These are phyloP conservation scores for Gastrolobium villosum DNA, from an alignment of 306 rosid genomes.

Conservation along the genomic window DNA sequence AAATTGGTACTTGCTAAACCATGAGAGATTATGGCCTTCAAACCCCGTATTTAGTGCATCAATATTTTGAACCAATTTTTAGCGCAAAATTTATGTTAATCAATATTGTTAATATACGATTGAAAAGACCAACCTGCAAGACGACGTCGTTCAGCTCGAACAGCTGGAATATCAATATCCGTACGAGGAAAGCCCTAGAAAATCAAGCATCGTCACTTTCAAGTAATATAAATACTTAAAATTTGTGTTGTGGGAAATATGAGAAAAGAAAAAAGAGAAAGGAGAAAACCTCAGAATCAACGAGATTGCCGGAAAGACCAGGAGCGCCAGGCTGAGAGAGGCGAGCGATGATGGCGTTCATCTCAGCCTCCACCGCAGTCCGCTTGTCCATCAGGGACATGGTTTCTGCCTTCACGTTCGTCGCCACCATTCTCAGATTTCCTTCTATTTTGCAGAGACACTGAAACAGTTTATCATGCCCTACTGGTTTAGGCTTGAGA, in stretches of 20 bases:
- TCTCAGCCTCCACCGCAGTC: conserved; percentile 71
- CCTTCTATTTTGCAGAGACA: neutral
- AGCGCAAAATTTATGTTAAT: neutral
- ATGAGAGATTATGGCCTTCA: neutral
- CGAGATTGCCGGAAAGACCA: conserved; percentile 80
- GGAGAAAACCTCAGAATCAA: conserved; percentile 71
- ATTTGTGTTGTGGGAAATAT: neutral
- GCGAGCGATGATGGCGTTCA: conserved; percentile 76
- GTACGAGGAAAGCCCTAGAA: conserved; percentile 91
- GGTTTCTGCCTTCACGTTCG: conserved; percentile 84
- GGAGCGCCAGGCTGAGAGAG: conserved; percentile 88
- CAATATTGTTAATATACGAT: neutral
- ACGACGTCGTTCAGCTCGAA: conserved; percentile 78
- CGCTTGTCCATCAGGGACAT: conserved; percentile 79
- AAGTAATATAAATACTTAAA: neutral
- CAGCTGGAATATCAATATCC: conserved; percentile 77
- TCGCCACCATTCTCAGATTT: conserved; percentile 67
- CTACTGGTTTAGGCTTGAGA: no score
- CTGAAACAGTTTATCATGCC: no score
- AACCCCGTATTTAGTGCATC: neutral
- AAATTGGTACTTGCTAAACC: neutral
- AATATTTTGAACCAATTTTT: neutral
- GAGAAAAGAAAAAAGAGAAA: neutral
- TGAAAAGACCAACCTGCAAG: conserved; percentile 65
- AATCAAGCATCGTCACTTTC: neutral